phyloP scores from a whole-genome alignment of 352 stramenopile species.

The Phytophthora brassicae region DNA sequence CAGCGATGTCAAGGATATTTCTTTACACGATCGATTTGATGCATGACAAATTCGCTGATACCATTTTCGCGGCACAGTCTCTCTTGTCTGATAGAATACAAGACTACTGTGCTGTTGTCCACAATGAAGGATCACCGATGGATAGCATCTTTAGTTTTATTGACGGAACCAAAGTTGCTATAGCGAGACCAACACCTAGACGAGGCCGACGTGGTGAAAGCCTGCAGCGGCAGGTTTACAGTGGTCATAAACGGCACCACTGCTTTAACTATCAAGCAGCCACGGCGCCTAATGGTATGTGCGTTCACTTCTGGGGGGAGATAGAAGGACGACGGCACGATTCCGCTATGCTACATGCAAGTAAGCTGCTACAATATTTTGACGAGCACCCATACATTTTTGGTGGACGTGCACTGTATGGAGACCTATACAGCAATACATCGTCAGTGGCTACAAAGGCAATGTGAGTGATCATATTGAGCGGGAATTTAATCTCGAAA shows the following conservation, averaged over 20 bases:
- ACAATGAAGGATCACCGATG: background rate
- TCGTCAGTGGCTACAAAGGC: too few species aligned
- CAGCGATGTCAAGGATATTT: background rate
- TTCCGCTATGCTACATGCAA: background rate
- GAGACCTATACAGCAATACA: background rate
- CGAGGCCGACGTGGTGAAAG: background rate
- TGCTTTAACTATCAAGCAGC: conserved; percentile 7
- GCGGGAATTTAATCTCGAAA: too few species aligned
- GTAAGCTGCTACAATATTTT: background rate
- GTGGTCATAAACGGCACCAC: conserved; percentile 3
- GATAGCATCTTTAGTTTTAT: conserved; percentile 4
- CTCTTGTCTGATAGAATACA: background rate
- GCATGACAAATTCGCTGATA: conserved; percentile 2
- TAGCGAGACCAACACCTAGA: background rate
- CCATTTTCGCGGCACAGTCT: background rate
- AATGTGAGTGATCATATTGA: too few species aligned
- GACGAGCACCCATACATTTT: background rate
- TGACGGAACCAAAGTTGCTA: background rate
- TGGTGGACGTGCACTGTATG: background rate
- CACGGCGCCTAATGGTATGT: background rate
- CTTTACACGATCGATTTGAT: conserved; percentile 6
- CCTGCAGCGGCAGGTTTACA: conserved; percentile 4
- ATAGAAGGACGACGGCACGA: background rate
- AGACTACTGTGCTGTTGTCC: conserved; percentile 1
- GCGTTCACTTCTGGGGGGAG: background rate